Base-by-base conservation (phyloP, 768 basidiomycete genomes). In the Boletus patriciae region DNA sequence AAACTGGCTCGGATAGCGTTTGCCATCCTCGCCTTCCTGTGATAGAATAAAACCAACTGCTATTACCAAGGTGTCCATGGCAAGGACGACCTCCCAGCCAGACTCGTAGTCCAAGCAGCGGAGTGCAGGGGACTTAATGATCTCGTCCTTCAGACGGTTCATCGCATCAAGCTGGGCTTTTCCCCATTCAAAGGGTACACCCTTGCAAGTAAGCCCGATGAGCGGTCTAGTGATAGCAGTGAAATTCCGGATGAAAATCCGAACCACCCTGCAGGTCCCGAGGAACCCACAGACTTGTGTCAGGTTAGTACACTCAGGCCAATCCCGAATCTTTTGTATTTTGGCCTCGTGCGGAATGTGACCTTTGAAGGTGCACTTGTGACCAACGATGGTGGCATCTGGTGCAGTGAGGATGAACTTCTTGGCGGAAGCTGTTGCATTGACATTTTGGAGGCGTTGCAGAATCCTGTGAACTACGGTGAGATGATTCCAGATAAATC, bases 401-500 rank as follows among this genome's bases (percentile, higher is more conserved):
- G 62, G 65, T 0, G 60, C 27, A 8, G 71, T 70, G 0, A 81
- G 44, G 0, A 64, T 25, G 0, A 71, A 58, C 50, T 80, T 81
- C 7, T 63, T 50, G 0, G 74, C 73, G 0, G 72, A 77, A 19
- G 79, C 72, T 0, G 74, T 80, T 0, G 70, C 71, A 0, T 78
- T 73, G 3, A 59, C 41, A 37, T 76, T 68, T 23, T 74, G 72
- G 23, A 80, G 70, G 0, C 65, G 58, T 18, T 78, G 43, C 3
- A 25, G 25, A 3, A 25, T 25, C 25, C 25, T 25, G 25, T 25
- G 25, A 4, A 25, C 25, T 3, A 69, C 66, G 4, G 61, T 34
- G 12, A 77, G 59, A 29, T 77, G 75, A 50, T 79, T 74, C 68
- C 72, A 80, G 0, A 78, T 62, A 44, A 79, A 80, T 1, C 0